These are phyloP conservation scores for Musa itinerans DNA, from an alignment of 176 grass and related monocot species.

Conservation along the genomic window DNA sequence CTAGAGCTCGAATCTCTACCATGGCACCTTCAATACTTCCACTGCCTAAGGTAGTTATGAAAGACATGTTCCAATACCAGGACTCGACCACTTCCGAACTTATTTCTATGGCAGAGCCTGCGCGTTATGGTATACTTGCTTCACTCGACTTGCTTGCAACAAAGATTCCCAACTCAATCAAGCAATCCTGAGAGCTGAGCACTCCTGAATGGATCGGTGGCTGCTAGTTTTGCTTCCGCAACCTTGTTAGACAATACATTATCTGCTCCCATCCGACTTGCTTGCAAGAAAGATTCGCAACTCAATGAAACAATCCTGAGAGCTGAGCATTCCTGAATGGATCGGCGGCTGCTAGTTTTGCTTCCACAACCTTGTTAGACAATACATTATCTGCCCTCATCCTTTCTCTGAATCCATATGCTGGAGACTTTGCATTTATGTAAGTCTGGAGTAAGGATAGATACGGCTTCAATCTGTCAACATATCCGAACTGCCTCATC, in stretches of 20 bases:
- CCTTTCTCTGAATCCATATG: conserved; percentile 59
- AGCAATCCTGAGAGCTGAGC: conserved; percentile 14
- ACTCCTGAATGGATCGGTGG: conserved; percentile 25
- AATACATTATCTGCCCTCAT: conserved; percentile 45
- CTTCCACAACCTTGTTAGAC: conserved; percentile 9
- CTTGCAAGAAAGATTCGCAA: not conserved
- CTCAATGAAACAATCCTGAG: conserved; percentile 22
- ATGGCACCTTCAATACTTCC: no score
- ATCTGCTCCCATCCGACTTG: conserved; percentile 39
- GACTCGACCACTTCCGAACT: no score
- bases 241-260: conserved; percentile 22
- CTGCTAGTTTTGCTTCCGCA: conserved; percentile 13
- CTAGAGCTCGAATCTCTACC: no score
- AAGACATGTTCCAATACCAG: no score
- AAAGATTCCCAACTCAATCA: conserved; percentile 11
- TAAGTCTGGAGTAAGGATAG: conserved; percentile 52
- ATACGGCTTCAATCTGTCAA: conserved; percentile 33
- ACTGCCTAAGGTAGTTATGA: no score
- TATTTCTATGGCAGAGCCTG: no score
- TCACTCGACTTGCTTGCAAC: conserved; percentile 30
- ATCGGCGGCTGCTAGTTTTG: conserved; percentile 20
- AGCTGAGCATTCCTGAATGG: conserved; percentile 24
- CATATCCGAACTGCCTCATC: conserved; percentile 28
- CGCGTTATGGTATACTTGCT: no score
- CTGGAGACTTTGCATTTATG: conserved; percentile 41